Percentiles rank a stretch among this genome's conserved stretches.
Evolutionary conservation across 2,329 filamentous ascomycete genomes (phyloP).

Genomic region (Clonostachys sp.): DNA sequence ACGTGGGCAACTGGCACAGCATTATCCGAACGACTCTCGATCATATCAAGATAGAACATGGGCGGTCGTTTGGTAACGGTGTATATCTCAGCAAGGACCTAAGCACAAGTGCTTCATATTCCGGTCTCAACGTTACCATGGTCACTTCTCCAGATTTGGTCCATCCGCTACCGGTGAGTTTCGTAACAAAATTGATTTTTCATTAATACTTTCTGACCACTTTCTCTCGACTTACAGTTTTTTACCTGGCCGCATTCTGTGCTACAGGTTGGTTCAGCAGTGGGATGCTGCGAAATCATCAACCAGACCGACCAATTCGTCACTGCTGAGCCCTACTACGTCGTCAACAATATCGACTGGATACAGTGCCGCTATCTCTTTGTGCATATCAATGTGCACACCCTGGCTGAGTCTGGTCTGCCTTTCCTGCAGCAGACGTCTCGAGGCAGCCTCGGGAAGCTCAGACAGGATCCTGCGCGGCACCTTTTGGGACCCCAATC

Average conservation of each 20-base stretch:
- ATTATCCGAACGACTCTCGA: constrained; percentile 81
- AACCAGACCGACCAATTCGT: constrained; percentile 64
- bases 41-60: constrained; percentile 57
- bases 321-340: constrained; percentile 54
- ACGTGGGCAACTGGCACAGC: constrained; percentile 77
- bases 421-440: too few relatives aligned
- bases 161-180: too few relatives aligned
- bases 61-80: constrained; percentile 71
- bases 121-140: too few relatives aligned
- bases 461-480: too few relatives aligned
- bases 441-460: too few relatives aligned
- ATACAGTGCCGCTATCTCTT: constrained; percentile 87
- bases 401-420: too few relatives aligned
- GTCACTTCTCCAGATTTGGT: too few relatives aligned
- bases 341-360: constrained; percentile 76
- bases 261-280: constrained; percentile 51
- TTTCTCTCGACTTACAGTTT: constrained; percentile 29
- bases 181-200: too few relatives aligned
- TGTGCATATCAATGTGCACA: constrained; percentile 11
- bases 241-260: constrained; percentile 61
- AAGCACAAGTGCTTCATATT: constrained; percentile 36
- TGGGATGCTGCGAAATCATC: constrained; percentile 82
- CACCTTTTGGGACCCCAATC: too few relatives aligned
- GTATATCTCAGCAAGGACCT: constrained; percentile 71
- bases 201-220: neutral